Percentiles rank a stretch among this genome's conserved stretches.
phyloP scores from a whole-genome alignment of 2,329 filamentous ascomycete species.

The Paracorniculantispora psalliotae region DNA sequence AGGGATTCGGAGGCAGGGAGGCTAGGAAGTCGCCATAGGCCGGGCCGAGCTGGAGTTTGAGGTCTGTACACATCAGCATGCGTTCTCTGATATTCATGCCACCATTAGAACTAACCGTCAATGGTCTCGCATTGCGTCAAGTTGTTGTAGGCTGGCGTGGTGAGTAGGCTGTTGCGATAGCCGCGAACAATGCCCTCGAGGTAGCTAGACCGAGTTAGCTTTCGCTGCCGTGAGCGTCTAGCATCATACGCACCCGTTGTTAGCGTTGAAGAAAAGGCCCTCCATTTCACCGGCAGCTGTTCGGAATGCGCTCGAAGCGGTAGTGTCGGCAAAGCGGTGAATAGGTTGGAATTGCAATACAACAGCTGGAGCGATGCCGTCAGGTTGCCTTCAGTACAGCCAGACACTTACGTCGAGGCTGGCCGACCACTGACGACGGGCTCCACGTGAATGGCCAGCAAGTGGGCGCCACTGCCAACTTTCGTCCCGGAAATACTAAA shows the following conservation, averaged over 20 bases:
- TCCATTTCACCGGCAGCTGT: constrained; percentile 58
- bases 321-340: background rate
- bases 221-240: background rate
- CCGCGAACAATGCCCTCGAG: constrained; percentile 96
- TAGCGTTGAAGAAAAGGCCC: constrained; percentile 89
- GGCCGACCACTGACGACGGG: constrained; percentile 5
- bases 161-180: constrained; percentile 91
- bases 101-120: constrained; percentile 59
- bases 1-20: constrained; percentile 90
- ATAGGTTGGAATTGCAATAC: constrained; percentile 13
- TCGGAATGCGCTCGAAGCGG: background rate
- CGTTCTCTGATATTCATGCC: background rate
- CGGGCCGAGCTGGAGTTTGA: constrained; percentile 94
- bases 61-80: constrained; percentile 52
- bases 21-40: constrained; percentile 96
- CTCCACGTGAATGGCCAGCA: constrained; percentile 8
- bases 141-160: constrained; percentile 86
- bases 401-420: constrained; percentile 7
- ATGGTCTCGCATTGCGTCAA: constrained; percentile 96
- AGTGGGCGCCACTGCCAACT: background rate
- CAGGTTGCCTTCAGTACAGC: background rate
- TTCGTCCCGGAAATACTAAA: constrained; percentile 5
- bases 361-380: constrained; percentile 6
- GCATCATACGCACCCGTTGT: constrained; percentile 68
- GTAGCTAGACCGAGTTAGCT: constrained; percentile 57